Evolutionary conservation across 2,329 filamentous ascomycete genomes (phyloP).

Genomic region (Aspergillus nomiae): DNA sequence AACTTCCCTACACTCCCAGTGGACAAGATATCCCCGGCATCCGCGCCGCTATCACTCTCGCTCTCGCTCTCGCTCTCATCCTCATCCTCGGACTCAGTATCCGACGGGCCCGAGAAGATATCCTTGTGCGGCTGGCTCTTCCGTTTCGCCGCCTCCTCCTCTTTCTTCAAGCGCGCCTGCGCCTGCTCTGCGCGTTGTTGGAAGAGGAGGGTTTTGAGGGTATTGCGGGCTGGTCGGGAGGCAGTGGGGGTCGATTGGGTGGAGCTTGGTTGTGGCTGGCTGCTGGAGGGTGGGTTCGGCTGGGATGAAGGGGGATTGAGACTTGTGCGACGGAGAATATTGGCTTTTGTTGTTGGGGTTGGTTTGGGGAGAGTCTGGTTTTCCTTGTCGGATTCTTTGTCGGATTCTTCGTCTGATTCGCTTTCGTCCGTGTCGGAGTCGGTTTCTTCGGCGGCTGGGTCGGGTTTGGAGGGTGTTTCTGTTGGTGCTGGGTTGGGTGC

Average conservation of each 20-base stretch:
- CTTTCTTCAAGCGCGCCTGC: neutral
- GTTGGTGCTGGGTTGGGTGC: neutral
- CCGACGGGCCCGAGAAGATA: conserved; percentile 17
- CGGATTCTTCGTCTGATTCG: neutral
- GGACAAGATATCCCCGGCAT: conserved; percentile 27
- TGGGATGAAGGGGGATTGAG: neutral
- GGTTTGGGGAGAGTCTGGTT: neutral
- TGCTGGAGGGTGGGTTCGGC: neutral
- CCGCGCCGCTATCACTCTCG: conserved; percentile 13
- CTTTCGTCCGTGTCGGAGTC: neutral
- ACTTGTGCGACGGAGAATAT: neutral
- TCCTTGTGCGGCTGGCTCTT: neutral
- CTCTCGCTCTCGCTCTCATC: neutral
- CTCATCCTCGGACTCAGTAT: conserved; percentile 21
- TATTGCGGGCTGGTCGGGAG: neutral
- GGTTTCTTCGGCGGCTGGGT: neutral
- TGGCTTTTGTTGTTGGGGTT: neutral
- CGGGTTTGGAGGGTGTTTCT: neutral
- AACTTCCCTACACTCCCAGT: conserved; percentile 22
- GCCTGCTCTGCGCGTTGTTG: conserved; percentile 8
- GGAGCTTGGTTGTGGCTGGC: conserved; percentile 3
- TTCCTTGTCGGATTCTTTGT: neutral
- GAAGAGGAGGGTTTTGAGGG: neutral
- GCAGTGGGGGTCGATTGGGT: conserved; percentile 1
- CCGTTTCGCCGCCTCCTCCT: conserved; percentile 1